Percentiles rank a stretch among this genome's conserved stretches.
phyloP scores from a whole-genome alignment of 495 filamentous ascomycete genomes.

The Clavariopsis aquatica region DNA sequence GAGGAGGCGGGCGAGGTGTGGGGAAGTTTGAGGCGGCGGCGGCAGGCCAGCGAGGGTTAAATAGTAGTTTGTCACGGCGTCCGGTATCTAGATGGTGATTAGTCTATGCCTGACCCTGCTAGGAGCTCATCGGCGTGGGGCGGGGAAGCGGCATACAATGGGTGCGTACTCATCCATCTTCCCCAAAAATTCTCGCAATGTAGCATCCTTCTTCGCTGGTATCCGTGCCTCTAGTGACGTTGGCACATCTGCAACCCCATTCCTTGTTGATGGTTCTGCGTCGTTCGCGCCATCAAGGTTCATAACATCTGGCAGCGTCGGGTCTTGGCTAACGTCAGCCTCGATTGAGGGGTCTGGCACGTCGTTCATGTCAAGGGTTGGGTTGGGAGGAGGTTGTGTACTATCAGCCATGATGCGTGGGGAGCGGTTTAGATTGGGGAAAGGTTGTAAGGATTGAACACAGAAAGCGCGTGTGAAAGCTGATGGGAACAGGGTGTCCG shows the following conservation, averaged over 20 bases:
- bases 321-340: constrained; percentile 32
- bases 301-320: constrained; percentile 36
- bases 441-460: not conserved
- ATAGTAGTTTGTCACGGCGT: constrained; percentile 97
- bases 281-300: constrained; percentile 41
- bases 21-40: constrained; percentile 81
- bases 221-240: constrained; percentile 47
- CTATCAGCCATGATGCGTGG: constrained; percentile 28
- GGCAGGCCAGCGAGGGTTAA: constrained; percentile 92
- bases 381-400: constrained; percentile 19
- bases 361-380: constrained; percentile 25
- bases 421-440: not conserved
- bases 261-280: constrained; percentile 21
- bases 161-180: constrained; percentile 99
- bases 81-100: constrained; percentile 70
- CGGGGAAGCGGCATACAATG: constrained; percentile 63
- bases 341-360: constrained; percentile 41
- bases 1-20: constrained; percentile 85
- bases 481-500: no score
- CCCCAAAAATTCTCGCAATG: constrained; percentile 81
- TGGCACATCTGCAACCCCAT: constrained; percentile 22
- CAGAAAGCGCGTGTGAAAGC: no score
- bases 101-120: constrained; percentile 34
- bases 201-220: constrained; percentile 84
- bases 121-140: not conserved